Percentiles rank a stretch among this genome's conserved stretches.
Evolutionary conservation across 2,329 filamentous ascomycete genomes (phyloP).

Genomic region (Cyanodermella asteris): DNA sequence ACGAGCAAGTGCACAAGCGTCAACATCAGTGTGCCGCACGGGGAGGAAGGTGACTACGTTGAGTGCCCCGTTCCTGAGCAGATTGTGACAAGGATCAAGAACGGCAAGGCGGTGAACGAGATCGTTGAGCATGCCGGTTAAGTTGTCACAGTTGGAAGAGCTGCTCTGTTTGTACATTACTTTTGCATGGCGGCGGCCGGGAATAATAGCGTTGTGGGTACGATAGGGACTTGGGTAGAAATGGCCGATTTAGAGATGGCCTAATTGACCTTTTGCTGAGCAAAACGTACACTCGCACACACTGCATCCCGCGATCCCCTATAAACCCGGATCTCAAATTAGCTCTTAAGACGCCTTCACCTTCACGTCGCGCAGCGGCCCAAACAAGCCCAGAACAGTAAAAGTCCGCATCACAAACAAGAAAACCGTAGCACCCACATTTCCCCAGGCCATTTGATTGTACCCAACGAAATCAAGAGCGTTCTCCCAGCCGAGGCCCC

Average conservation of each 20-base stretch:
- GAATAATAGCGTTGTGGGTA: too few species aligned
- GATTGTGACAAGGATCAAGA: constrained; percentile 58
- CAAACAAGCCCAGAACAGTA: constrained; percentile 40
- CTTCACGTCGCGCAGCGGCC: constrained; percentile 18
- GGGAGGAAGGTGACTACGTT: constrained; percentile 55
- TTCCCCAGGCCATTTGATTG: constrained; percentile 55
- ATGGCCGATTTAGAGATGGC: too few species aligned
- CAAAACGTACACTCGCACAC: constrained; percentile 2
- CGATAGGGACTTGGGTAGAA: too few species aligned
- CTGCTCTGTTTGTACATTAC: too few species aligned
- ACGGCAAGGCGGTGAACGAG: constrained; percentile 65
- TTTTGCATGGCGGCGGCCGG: too few species aligned
- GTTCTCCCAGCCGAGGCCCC: constrained; percentile 33
- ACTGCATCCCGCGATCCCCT: constrained; percentile 3
- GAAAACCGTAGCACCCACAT: constrained; percentile 41
- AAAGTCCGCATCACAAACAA: constrained; percentile 33
- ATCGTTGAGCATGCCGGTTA: constrained; percentile 88
- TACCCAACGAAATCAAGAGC: constrained; percentile 33
- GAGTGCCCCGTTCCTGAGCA: constrained; percentile 80
- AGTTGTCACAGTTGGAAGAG: too few species aligned
- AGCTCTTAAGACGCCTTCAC: too few species aligned
- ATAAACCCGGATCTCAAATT: constrained; percentile 10
- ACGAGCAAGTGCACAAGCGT: constrained; percentile 71
- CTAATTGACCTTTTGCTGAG: too few species aligned
- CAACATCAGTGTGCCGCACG: constrained; percentile 62